These are phyloP conservation scores for Neofusicoccum sp. DNA, from an alignment of 2,329 filamentous ascomycete species.

Conservation along the genomic window DNA sequence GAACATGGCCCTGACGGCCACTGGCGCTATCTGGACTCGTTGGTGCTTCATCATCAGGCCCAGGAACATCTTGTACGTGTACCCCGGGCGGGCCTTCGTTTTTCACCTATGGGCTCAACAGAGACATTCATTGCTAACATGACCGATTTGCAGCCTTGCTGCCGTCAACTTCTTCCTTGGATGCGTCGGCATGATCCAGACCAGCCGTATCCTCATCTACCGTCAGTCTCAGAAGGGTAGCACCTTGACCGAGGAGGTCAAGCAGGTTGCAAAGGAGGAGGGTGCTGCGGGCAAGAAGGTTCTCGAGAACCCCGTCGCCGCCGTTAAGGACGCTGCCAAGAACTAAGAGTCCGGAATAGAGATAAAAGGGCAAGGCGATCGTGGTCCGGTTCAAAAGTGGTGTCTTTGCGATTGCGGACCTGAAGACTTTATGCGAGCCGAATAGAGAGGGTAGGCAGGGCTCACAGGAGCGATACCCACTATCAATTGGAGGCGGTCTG, in stretches of 20 bases:
- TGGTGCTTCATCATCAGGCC: conserved; percentile 99
- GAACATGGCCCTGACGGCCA: conserved; percentile 85
- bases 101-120: no score
- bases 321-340: conserved; percentile 26
- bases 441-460: background rate
- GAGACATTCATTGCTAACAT: conserved; percentile 12
- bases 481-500: background rate
- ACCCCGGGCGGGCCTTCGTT: background rate
- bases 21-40: conserved; percentile 94
- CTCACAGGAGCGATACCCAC: background rate
- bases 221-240: conserved; percentile 59
- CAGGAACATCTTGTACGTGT: conserved; percentile 76
- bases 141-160: conserved; percentile 65
- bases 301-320: conserved; percentile 31
- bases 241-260: conserved; percentile 39
- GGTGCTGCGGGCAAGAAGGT: conserved; percentile 36
- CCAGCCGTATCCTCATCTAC: conserved; percentile 70
- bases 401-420: background rate
- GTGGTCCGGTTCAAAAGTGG: background rate
- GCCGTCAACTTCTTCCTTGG: conserved; percentile 98
- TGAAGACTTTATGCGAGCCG: background rate
- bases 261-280: conserved; percentile 40
- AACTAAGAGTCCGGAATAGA: background rate
- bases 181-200: conserved; percentile 79
- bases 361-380: background rate